These are phyloP conservation scores for Nymphaea thermarum DNA, from an alignment of 164 flowering plant genomes.

Conservation along the genomic window DNA sequence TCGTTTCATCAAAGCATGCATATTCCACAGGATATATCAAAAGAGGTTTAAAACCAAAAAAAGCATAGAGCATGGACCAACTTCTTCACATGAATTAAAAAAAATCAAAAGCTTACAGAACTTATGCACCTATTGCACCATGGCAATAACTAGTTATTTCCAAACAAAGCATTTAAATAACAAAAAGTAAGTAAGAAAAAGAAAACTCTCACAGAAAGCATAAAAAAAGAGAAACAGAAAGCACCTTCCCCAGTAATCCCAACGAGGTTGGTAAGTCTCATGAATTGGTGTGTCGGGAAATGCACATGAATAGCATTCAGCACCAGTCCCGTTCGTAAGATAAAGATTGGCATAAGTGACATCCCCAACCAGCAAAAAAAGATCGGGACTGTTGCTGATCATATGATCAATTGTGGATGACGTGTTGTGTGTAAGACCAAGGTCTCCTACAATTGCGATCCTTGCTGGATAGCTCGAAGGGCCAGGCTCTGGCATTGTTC, in stretches of 20 bases:
- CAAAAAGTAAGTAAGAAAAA: no score
- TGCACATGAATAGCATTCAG: constrained; percentile 80
- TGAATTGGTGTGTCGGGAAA: constrained; percentile 66
- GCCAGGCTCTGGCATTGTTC: constrained; percentile 63
- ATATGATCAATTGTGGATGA: constrained; percentile 67
- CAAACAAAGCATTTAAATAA: no score
- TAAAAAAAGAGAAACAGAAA: not conserved
- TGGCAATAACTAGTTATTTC: no score
- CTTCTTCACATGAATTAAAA: no score
- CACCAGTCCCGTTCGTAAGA: constrained; percentile 81
- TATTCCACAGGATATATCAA: no score
- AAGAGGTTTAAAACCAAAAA: no score
- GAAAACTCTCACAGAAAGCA: no score
- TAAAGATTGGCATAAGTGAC: constrained; percentile 78
- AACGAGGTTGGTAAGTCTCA: constrained; percentile 94
- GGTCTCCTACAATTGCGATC: constrained; percentile 75
- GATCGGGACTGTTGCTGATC: constrained; percentile 60
- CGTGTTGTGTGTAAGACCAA: constrained; percentile 89
- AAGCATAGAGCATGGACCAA: no score
- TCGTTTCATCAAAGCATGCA: no score
- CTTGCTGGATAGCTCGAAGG: constrained; percentile 59
- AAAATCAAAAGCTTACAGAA: no score
- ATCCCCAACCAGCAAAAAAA: constrained; percentile 74
- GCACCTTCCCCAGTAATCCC: constrained; percentile 99
- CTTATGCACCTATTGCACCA: no score